phyloP scores from a whole-genome alignment of 768 basidiomycete species.

The Tricholoma flavovirens region DNA sequence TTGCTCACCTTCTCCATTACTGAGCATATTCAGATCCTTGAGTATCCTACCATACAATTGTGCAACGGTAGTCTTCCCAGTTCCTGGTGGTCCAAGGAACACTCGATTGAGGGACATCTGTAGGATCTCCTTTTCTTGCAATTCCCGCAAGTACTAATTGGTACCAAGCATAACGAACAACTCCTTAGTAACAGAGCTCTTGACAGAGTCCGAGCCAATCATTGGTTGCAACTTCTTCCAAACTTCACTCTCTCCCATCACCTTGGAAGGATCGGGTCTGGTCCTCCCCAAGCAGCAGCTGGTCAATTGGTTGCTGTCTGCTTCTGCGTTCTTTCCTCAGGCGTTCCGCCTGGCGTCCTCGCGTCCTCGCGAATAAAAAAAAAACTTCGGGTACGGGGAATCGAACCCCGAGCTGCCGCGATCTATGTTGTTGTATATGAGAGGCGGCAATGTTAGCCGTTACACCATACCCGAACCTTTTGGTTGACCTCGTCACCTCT shows the following conservation, averaged over 20 bases:
- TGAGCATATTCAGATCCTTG: conserved; percentile 54
- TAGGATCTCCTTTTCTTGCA: conserved; percentile 49
- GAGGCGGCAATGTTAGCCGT: conserved; percentile 58
- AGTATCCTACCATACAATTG: conserved; percentile 61
- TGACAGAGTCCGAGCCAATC: conserved; percentile 53
- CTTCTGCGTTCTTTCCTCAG: conserved; percentile 34
- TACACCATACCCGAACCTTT: conserved; percentile 42
- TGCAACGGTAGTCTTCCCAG: conserved; percentile 68
- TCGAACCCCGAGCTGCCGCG: conserved; percentile 49
- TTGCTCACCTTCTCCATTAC: conserved; percentile 59
- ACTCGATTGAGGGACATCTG: conserved; percentile 55
- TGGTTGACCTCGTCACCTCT: no score
- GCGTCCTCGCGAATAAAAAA: conserved; percentile 25
- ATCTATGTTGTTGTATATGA: conserved; percentile 24
- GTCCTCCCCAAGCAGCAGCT: conserved; percentile 46
- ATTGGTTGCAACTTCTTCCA: conserved; percentile 49
- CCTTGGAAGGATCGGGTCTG: conserved; percentile 56
- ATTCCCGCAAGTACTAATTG: conserved; percentile 59
- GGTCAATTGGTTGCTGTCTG: conserved; percentile 41
- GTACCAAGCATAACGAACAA: conserved; percentile 40
- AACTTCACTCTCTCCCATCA: conserved; percentile 36
- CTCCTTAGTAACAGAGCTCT: conserved; percentile 43
- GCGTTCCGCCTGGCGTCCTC: conserved; percentile 49
- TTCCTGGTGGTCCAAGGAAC: conserved; percentile 64
- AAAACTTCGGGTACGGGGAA: conserved; percentile 42